These are phyloP conservation scores for Curvularia eragrostidis DNA, from an alignment of 2,329 filamentous ascomycete genomes.

Conservation along the genomic window DNA sequence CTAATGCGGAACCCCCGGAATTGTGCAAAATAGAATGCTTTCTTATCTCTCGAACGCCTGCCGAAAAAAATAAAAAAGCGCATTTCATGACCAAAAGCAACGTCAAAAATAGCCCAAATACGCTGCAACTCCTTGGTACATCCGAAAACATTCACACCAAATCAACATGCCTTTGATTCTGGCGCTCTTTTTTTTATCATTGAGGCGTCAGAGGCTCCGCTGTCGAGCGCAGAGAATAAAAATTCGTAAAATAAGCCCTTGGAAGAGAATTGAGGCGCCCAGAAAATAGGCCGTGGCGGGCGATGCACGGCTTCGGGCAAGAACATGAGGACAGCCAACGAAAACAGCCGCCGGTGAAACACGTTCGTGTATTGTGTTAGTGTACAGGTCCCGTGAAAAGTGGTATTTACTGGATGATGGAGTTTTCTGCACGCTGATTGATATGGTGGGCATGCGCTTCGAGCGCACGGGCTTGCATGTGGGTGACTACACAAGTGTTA, in stretches of 20 bases:
- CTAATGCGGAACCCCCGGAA: background rate
- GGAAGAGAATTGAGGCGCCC: background rate
- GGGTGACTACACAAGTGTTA: constrained; percentile 62
- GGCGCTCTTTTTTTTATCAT: background rate
- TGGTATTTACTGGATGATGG: constrained; percentile 42
- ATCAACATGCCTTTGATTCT: background rate
- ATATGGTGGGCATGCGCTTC: constrained; percentile 69
- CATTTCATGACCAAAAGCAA: background rate
- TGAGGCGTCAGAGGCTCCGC: background rate
- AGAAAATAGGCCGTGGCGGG: background rate
- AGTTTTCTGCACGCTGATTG: constrained; percentile 65
- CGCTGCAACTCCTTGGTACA: constrained; percentile 1
- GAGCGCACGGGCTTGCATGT: constrained; percentile 70
- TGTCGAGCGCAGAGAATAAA: constrained; percentile 1
- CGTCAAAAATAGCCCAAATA: background rate
- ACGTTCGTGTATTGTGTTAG: constrained; percentile 16
- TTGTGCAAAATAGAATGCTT: background rate
- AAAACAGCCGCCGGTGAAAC: constrained; percentile 1
- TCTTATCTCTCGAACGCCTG: constrained; percentile 1
- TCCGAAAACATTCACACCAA: background rate
- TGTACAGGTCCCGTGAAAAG: constrained; percentile 26
- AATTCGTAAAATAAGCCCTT: constrained; percentile 12
- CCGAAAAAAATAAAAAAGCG: background rate
- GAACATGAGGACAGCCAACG: background rate
- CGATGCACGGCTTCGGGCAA: background rate